These are phyloP conservation scores for Talaromyces sp. DNA, from an alignment of 2,329 filamentous ascomycete species.

Conservation along the genomic window DNA sequence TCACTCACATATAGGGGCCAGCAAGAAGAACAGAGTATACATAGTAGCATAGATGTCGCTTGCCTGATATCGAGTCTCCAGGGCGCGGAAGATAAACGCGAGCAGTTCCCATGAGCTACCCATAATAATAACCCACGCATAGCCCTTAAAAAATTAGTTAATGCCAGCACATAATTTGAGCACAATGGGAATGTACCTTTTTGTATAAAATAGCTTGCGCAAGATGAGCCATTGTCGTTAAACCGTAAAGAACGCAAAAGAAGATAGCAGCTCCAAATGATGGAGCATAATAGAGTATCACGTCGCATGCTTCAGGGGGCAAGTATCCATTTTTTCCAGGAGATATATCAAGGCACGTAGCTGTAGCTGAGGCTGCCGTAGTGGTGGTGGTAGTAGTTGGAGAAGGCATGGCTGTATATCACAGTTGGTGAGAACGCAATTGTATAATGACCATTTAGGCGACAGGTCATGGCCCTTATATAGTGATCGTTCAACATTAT, in stretches of 20 bases:
- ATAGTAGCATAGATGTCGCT: slow-evolving; percentile 31
- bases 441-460: no score
- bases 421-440: no score
- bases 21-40: slow-evolving; percentile 48
- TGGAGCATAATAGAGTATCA: slow-evolving; percentile 35
- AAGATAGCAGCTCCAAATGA: slow-evolving; percentile 36
- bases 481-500: no score
- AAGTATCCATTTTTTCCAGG: slow-evolving; percentile 43
- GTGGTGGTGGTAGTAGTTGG: background rate
- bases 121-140: slow-evolving; percentile 51
- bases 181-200: slow-evolving; percentile 22
- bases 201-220: slow-evolving; percentile 36
- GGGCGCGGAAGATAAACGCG: slow-evolving; percentile 44
- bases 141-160: slow-evolving; percentile 28
- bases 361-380: slow-evolving; percentile 11
- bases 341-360: slow-evolving; percentile 24
- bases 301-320: slow-evolving; percentile 39
- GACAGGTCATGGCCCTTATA: no score
- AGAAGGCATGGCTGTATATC: background rate
- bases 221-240: slow-evolving; percentile 34
- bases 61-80: slow-evolving; percentile 47
- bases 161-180: no score
- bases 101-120: slow-evolving; percentile 44
- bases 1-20: slow-evolving; percentile 42
- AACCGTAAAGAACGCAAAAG: slow-evolving; percentile 35